phyloP scores from a whole-genome alignment of 2,329 filamentous ascomycete species.

The Botrytis sinoallii region DNA sequence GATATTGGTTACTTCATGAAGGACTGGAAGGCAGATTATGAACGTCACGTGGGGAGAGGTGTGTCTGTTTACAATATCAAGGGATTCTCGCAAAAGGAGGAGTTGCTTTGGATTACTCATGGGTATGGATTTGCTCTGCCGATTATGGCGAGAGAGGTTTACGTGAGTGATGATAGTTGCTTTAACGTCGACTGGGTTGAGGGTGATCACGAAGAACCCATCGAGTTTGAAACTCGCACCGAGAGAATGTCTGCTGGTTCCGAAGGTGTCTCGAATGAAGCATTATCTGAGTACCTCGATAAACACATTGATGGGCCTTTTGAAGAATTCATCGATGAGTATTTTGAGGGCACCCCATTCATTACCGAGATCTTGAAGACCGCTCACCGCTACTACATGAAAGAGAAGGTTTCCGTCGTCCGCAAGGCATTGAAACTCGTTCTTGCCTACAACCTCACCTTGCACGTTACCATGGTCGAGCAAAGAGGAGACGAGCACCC shows the following conservation, averaged over 20 bases:
- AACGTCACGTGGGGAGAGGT: constrained; percentile 80
- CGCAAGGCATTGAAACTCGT: constrained; percentile 94
- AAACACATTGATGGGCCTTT: constrained; percentile 91
- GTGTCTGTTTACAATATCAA: constrained; percentile 96
- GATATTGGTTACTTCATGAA: constrained; percentile 99
- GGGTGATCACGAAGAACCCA: constrained; percentile 69
- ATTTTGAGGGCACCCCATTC: constrained; percentile 94
- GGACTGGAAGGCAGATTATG: constrained; percentile 97
- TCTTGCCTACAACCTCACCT: constrained; percentile 90
- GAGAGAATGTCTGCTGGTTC: constrained; percentile 85
- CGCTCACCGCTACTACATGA: constrained; percentile 86
- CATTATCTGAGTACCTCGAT: constrained; percentile 88
- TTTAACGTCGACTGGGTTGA: constrained; percentile 95
- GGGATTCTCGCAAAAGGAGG: constrained; percentile 67
- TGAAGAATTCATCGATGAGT: constrained; percentile 90
- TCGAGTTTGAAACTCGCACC: constrained; percentile 81
- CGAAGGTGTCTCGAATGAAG: constrained; percentile 77
- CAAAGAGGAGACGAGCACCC: constrained; percentile 77
- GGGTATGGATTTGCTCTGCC: constrained; percentile 92
- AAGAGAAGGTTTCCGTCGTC: constrained; percentile 83
- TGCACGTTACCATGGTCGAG: constrained; percentile 93
- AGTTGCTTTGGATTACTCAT: constrained; percentile 86
- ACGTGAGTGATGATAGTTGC: constrained; percentile 85
- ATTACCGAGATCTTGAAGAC: constrained; percentile 96
- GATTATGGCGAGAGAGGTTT: constrained; percentile 91